These are phyloP conservation scores for Dysphania ambrosioides DNA, from an alignment of 148 eudicot species.

Conservation along the genomic window DNA sequence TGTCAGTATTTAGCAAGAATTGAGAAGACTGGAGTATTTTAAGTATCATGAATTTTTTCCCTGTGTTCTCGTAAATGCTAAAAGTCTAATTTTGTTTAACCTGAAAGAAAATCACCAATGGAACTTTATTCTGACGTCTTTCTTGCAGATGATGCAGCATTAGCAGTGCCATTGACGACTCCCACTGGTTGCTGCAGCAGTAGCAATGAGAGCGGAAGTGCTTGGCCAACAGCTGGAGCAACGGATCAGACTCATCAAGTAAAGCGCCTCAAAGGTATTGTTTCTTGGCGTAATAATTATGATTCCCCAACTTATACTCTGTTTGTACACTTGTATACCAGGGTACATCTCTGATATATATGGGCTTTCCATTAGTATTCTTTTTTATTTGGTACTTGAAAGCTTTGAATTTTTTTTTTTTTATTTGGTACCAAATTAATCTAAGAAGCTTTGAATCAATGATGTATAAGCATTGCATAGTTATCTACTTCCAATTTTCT, in stretches of 20 bases:
- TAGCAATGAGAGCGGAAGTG: constrained; percentile 32
- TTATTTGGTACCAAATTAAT: too few relatives aligned
- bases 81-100: neutral
- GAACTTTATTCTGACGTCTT: constrained; percentile 5
- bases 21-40: neutral
- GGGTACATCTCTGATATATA: too few relatives aligned
- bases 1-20: neutral
- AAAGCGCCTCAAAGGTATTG: constrained; percentile 33
- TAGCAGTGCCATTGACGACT: constrained; percentile 15
- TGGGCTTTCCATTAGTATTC: too few relatives aligned
- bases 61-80: neutral
- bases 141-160: constrained; percentile 35
- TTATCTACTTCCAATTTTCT: too few relatives aligned
- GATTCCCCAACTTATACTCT: neutral
- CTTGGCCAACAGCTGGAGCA: constrained; percentile 21
- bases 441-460: too few relatives aligned
- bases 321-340: neutral
- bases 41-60: neutral
- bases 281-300: neutral
- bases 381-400: too few relatives aligned
- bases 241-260: constrained; percentile 13
- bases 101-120: neutral
- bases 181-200: constrained; percentile 40
- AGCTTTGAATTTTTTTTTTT: too few relatives aligned
- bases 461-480: too few relatives aligned